Evolutionary conservation across 116 monocot genomes (phyloP).

Genomic region (Cymodocea nodosa): DNA sequence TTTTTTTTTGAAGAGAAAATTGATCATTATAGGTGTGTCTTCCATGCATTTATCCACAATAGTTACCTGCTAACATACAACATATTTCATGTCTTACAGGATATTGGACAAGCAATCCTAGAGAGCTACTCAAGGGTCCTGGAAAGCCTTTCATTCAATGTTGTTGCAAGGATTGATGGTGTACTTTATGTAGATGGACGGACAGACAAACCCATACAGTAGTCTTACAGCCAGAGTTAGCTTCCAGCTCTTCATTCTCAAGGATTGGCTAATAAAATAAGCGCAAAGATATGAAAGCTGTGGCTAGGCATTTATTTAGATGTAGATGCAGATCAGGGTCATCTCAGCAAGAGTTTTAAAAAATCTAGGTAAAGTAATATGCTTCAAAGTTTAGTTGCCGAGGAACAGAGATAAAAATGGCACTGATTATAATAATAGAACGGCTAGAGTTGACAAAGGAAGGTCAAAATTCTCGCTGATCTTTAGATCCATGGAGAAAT

Average conservation of each 20-base stretch:
- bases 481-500: no score
- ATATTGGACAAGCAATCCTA: slow-evolving; percentile 77
- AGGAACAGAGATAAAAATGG: no score
- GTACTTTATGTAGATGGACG: slow-evolving; percentile 51
- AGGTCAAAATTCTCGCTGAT: no score
- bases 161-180: slow-evolving; percentile 67
- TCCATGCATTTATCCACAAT: neutral
- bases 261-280: no score
- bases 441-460: no score
- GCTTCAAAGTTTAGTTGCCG: no score
- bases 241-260: neutral
- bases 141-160: slow-evolving; percentile 69
- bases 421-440: no score
- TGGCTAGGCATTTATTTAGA: no score
- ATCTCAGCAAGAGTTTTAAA: no score
- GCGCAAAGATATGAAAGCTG: no score
- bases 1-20: neutral
- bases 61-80: neutral
- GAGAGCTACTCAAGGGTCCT: slow-evolving; percentile 92
- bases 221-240: neutral
- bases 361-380: no score
- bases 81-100: slow-evolving; percentile 28
- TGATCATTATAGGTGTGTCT: neutral
- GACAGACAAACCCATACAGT: slow-evolving; percentile 12
- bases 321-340: no score